Conservation (phyloP, 495 filamentous ascomycete genomes). For the Aspergillus indologenus region DNA sequence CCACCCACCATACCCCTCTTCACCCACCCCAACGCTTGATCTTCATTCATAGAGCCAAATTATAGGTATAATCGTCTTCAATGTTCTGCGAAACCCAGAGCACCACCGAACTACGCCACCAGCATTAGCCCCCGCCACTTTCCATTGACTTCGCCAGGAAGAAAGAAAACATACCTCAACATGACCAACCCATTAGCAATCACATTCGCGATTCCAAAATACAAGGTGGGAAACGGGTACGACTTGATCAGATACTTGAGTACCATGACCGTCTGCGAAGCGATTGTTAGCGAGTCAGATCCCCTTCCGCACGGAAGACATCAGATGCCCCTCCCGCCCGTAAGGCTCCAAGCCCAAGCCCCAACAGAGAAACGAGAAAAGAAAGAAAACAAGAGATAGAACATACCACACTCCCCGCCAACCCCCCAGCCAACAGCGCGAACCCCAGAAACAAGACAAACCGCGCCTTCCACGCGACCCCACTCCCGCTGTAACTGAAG, state of each 20-base stretch:
- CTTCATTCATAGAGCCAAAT: conserved; percentile 67
- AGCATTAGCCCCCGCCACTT: conserved; percentile 16
- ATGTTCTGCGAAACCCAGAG: conserved; percentile 99
- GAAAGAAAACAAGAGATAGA: conserved; percentile 9
- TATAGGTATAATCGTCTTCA: conserved; percentile 98
- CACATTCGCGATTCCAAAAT: conserved; percentile 92
- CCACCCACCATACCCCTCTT: neutral
- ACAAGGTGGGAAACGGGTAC: conserved; percentile 78
- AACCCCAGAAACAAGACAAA: conserved; percentile 96
- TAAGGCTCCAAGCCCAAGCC: neutral
- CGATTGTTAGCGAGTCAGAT: conserved; percentile 10
- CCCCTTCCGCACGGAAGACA: no score
- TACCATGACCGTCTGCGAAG: conserved; percentile 68
- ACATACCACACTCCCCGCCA: conserved; percentile 79
- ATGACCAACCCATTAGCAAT: conserved; percentile 83
- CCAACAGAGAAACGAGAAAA: neutral
- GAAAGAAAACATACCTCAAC: conserved; percentile 62
- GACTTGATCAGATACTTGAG: conserved; percentile 83
- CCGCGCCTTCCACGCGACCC: conserved; percentile 93
- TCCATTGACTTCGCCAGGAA: neutral
- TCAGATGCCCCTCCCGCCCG: neutral
- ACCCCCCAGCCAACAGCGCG: conserved; percentile 86
- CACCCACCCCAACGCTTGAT: no score
- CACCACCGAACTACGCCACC: conserved; percentile 64
- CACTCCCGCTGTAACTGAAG: conserved; percentile 79